Conservation (phyloP, 371 early-diverging fungal species). For the Syncephalis fuscata region DNA sequence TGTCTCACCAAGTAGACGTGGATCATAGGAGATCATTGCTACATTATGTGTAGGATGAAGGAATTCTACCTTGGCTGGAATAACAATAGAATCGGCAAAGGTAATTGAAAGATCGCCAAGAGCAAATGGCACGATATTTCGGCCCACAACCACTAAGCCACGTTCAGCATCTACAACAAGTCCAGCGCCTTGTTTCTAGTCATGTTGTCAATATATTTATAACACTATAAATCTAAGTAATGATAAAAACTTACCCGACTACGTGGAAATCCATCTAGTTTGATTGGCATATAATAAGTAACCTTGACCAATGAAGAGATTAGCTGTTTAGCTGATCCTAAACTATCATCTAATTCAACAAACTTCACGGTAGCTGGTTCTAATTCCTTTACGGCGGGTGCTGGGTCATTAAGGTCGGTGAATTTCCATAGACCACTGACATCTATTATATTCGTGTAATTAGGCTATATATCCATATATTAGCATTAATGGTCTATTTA, state of each 20-base stretch:
- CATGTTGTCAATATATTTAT: background rate
- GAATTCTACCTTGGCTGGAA: constrained; percentile 59
- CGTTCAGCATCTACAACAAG: constrained; percentile 49
- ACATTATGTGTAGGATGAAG: constrained; percentile 78
- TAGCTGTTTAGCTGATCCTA: constrained; percentile 35
- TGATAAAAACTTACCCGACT: constrained; percentile 17
- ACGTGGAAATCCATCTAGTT: constrained; percentile 45
- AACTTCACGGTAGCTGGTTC: constrained; percentile 33
- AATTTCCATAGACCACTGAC: constrained; percentile 40
- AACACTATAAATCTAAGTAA: background rate
- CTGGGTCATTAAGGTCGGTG: constrained; percentile 29
- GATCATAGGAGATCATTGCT: constrained; percentile 57
- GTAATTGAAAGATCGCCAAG: constrained; percentile 55
- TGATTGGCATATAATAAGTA: constrained; percentile 43
- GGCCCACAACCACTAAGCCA: constrained; percentile 51
- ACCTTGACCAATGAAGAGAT: constrained; percentile 45
- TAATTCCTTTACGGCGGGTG: constrained; percentile 24
- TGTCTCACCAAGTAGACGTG: constrained; percentile 48
- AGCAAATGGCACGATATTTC: constrained; percentile 51
- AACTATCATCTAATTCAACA: constrained; percentile 29
- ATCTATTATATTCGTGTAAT: too few relatives aligned
- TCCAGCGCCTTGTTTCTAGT: constrained; percentile 46
- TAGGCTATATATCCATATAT: constrained; percentile 18
- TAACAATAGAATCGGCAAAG: constrained; percentile 60
- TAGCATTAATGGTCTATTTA: too few relatives aligned